A percentile compares a stretch with the other conserved stretches of the same genome.
Conservation (phyloP, 2,329 filamentous ascomycete genomes). For the Aspergillus arachidicola region DNA sequence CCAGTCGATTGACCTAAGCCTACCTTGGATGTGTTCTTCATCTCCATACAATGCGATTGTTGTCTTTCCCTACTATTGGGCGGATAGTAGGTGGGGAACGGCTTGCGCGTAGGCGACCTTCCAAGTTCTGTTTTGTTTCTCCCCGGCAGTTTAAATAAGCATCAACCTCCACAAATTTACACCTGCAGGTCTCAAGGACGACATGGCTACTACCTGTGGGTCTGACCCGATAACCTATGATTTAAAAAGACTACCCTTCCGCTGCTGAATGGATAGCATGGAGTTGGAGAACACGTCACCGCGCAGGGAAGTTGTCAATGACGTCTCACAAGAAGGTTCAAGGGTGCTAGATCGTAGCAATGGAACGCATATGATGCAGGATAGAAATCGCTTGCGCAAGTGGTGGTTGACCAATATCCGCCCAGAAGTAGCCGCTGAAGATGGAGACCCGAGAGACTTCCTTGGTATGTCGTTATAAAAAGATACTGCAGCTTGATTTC, state of each 20-base stretch:
- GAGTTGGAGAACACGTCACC: background rate
- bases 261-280: background rate
- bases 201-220: background rate
- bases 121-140: background rate
- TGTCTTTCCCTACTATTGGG: background rate
- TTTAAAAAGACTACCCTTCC: background rate
- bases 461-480: background rate
- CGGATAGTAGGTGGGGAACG: background rate
- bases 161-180: background rate
- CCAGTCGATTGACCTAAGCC: background rate
- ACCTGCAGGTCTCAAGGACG: background rate
- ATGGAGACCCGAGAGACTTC: slow-evolving; percentile 2
- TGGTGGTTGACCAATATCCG: background rate
- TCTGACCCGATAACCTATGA: background rate
- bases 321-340: background rate
- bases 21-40: background rate
- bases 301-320: background rate
- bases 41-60: background rate
- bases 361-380: too few relatives aligned
- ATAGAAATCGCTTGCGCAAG: background rate
- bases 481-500: background rate
- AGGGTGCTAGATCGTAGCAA: background rate
- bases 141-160: background rate
- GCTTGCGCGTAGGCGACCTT: background rate
- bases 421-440: background rate